Evolutionary conservation across 371 early-diverging fungal genomes (phyloP).

Genomic region (Rhizopus microsporus): DNA sequence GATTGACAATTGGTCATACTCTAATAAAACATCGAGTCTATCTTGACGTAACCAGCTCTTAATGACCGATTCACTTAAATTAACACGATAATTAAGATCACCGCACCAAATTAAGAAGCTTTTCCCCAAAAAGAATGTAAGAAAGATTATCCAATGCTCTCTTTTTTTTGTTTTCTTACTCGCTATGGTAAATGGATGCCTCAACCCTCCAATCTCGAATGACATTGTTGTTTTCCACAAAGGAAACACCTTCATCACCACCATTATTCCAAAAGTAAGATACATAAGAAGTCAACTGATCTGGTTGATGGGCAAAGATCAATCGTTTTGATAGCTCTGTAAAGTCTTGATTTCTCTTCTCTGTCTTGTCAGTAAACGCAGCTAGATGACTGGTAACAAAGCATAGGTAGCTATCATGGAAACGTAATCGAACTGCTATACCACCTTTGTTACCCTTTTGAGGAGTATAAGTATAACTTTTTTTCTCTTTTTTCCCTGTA

Average conservation of each 20-base stretch:
- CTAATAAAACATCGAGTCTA: conserved; percentile 54
- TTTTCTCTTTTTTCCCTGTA: not conserved
- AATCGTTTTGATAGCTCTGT: conserved; percentile 77
- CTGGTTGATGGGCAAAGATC: conserved; percentile 50
- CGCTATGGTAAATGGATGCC: conserved; percentile 66
- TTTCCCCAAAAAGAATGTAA: conserved; percentile 1
- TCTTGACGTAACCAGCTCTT: conserved; percentile 54
- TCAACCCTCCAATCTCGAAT: conserved; percentile 37
- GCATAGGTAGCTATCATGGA: conserved; percentile 80
- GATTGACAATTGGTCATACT: conserved; percentile 66
- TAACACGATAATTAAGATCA: conserved; percentile 92
- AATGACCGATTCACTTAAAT: conserved; percentile 61
- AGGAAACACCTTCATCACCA: conserved; percentile 49
- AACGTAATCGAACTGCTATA: conserved; percentile 74
- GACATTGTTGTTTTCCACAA: conserved; percentile 33
- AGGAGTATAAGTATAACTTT: not conserved
- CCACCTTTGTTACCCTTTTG: conserved; percentile 94
- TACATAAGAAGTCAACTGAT: conserved; percentile 32
- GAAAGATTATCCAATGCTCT: not conserved
- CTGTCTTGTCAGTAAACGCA: conserved; percentile 77
- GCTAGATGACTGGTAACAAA: conserved; percentile 92
- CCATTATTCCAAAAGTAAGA: conserved; percentile 49
- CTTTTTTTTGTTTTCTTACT: conserved; percentile 49
- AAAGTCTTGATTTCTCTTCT: conserved; percentile 88
- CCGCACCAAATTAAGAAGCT: conserved; percentile 91